Evolutionary conservation across 1,139 yeast genomes (phyloP), one percentile per base, ranked within the genome.

Genomic region (Magnusiomyces paraingens): DNA sequence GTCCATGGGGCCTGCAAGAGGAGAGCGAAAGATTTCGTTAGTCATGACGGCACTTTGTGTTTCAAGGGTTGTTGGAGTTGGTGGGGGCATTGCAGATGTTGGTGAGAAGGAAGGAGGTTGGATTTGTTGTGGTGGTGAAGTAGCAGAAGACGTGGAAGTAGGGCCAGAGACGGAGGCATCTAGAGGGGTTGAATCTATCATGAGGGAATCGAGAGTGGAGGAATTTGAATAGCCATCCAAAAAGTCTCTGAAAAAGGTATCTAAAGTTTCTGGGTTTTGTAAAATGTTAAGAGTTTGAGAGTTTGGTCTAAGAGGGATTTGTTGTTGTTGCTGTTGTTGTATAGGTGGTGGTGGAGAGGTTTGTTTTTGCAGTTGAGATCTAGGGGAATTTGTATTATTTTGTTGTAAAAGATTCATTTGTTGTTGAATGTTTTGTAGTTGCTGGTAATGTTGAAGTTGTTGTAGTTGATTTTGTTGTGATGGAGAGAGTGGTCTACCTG

Each of bases 1-100:
- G 39, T 53, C 54, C 17, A 55, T 21, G 3, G 49, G 49, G 12
- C 48, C 47, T 12, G 53, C 35, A 49, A 63, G 54, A 1, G 66
- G 66, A 1, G 66, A 61, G 38, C 58, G 48, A 52, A 63, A 62
- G 15, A 64, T 52, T 38, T 63, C 66, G 48, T 53, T 60, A 17
- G 64, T 64, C 48, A 57, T 62, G 40, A 62, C 60, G 20, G 51
- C 17, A 15, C 36, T 46, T 46, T 48, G 51, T n/a, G 22, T 35
- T 11, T 49, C 51, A 6, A 49, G n/a, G 26, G 51, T 17, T 3
- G 18, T 15, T 22, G 43, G 38, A 21, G 51, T 49, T 10, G 51
- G 51, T 2, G 51, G 36, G 18, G 49, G 49, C n/a, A 46, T 17
- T 3, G 40, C 22, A 15, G 15, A 14, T 21, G n/a, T 21, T n/a